These are phyloP conservation scores for Arxiozyma heterogenica DNA, from an alignment of 1,139 yeast genomes.

Conservation along the genomic window DNA sequence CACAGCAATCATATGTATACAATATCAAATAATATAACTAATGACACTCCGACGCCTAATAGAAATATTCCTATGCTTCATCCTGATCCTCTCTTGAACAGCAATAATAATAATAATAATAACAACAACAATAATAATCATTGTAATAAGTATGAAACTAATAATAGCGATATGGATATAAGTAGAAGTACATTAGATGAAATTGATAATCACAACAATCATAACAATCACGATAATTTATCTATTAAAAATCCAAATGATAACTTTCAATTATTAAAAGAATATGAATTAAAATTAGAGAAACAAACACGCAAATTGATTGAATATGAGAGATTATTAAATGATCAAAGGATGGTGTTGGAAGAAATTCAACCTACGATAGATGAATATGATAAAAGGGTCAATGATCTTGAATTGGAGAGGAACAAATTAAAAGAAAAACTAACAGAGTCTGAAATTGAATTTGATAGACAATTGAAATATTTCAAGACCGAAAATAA, in stretches of 20 bases:
- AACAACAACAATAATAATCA: too few relatives aligned
- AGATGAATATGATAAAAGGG: constrained; percentile 24
- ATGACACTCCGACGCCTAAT: not conserved
- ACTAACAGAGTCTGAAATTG: constrained; percentile 16
- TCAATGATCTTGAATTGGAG: constrained; percentile 19
- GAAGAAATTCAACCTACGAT: constrained; percentile 30
- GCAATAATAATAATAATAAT: too few relatives aligned
- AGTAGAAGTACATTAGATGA: constrained; percentile 11
- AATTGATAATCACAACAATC: not conserved
- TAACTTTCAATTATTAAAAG: constrained; percentile 3
- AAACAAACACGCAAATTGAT: constrained; percentile 18
- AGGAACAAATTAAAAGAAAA: constrained; percentile 18
- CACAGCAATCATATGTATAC: too few relatives aligned
- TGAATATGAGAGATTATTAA: constrained; percentile 23
- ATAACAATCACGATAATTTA: not conserved
- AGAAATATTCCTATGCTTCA: not conserved
- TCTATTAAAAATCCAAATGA: not conserved
- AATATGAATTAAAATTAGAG: constrained; percentile 12
- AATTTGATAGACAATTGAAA: constrained; percentile 20
- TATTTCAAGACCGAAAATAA: constrained; percentile 28
- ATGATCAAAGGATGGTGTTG: constrained; percentile 27
- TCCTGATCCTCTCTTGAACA: not conserved
- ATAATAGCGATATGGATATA: constrained; percentile 10
- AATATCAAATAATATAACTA: not conserved
- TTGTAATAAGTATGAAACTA: constrained; percentile 50